phyloP scores from a whole-genome alignment of 441 rosid species.

The Erodium moschatum region DNA sequence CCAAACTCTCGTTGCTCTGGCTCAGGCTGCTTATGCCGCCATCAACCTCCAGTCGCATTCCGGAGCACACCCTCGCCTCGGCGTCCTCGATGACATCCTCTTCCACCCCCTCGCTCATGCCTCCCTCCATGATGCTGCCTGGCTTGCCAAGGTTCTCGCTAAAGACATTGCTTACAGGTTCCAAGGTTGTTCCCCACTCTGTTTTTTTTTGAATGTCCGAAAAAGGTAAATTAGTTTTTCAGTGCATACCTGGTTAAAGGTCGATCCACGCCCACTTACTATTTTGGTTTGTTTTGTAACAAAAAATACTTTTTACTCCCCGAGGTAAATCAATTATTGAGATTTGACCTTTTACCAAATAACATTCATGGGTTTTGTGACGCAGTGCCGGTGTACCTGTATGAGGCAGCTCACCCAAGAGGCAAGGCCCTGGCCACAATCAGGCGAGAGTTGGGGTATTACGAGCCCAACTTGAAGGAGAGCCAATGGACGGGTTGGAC shows the following conservation, averaged over 20 bases:
- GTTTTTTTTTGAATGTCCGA: too few species aligned
- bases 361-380: neutral
- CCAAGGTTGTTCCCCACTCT: slow-evolving; percentile 36
- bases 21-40: slow-evolving; percentile 40
- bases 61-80: slow-evolving; percentile 52
- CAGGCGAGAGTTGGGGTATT: slow-evolving; percentile 54
- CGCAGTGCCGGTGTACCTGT: slow-evolving; percentile 53
- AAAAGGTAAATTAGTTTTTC: too few species aligned
- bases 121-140: slow-evolving; percentile 50
- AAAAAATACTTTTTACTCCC: too few species aligned
- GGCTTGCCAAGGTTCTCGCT: slow-evolving; percentile 49
- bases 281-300: too few species aligned
- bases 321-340: too few species aligned
- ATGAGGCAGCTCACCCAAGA: slow-evolving; percentile 51
- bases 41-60: slow-evolving; percentile 45
- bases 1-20: slow-evolving; percentile 44
- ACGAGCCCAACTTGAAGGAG: slow-evolving; percentile 25
- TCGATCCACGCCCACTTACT: too few species aligned
- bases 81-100: slow-evolving; percentile 50
- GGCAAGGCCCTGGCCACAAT: slow-evolving; percentile 46
- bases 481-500: slow-evolving; percentile 52
- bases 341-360: too few species aligned
- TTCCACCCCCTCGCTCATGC: slow-evolving; percentile 51
- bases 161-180: slow-evolving; percentile 45
- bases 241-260: too few species aligned